A percentile compares a stretch with the other conserved stretches of the same genome.
These are phyloP conservation scores for Sphaceloma murrayae DNA, from an alignment of 2,329 filamentous ascomycete genomes.

Conservation along the genomic window DNA sequence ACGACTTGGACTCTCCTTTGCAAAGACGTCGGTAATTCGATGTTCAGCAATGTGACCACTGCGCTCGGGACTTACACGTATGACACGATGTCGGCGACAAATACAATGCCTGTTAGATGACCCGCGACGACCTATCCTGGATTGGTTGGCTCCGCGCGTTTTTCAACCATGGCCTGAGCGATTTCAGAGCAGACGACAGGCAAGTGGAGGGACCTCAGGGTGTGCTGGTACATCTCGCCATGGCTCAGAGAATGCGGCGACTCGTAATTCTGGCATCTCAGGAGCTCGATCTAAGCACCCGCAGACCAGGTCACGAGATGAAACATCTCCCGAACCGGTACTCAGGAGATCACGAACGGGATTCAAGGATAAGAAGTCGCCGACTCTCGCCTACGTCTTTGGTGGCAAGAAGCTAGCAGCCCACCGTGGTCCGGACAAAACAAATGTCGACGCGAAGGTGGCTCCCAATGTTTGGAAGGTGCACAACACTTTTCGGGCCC, in stretches of 20 bases:
- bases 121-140: conserved; percentile 26
- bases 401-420: too few species aligned
- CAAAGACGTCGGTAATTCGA: not conserved
- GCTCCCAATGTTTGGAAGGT: conserved; percentile 5
- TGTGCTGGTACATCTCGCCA: too few species aligned
- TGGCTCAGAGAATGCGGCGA: too few species aligned
- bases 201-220: not conserved
- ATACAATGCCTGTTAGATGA: conserved; percentile 20
- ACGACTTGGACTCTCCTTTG: not conserved
- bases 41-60: conserved; percentile 10
- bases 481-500: not conserved
- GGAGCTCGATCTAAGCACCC: too few species aligned
- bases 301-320: too few species aligned
- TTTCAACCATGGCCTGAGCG: conserved; percentile 23
- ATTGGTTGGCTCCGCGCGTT: conserved; percentile 33
- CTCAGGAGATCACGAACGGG: too few species aligned
- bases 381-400: too few species aligned
- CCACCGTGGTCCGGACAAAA: too few species aligned
- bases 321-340: too few species aligned
- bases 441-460: too few species aligned
- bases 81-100: conserved; percentile 28
- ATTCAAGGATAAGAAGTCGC: conserved; percentile 10
- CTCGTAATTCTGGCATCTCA: too few species aligned
- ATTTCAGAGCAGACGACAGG: not conserved
- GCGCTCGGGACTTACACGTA: conserved; percentile 22